Percentiles rank a stretch among this genome's conserved stretches.
These are phyloP conservation scores for Adenanthera pavonina DNA, from an alignment of 306 rosid genomes.

Conservation along the genomic window DNA sequence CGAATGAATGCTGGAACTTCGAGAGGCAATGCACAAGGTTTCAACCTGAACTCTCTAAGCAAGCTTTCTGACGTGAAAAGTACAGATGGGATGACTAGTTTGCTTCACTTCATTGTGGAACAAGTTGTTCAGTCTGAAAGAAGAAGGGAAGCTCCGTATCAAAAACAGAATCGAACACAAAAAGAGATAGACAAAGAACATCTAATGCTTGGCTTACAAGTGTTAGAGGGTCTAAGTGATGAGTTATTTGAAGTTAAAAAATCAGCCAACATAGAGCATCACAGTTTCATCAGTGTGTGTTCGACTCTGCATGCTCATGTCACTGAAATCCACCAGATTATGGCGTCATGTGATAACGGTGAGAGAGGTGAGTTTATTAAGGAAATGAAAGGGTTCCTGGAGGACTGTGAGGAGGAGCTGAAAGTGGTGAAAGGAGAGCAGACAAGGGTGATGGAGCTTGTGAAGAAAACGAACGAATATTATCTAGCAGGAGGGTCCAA, in stretches of 20 bases:
- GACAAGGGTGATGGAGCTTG: constrained; percentile 62
- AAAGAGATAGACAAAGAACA: constrained; percentile 56
- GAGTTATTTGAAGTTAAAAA: constrained; percentile 71
- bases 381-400: constrained; percentile 69
- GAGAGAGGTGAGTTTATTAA: constrained; percentile 56
- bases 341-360: constrained; percentile 46
- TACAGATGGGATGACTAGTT: constrained; percentile 74
- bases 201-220: constrained; percentile 52
- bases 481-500: constrained; percentile 64
- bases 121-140: constrained; percentile 87
- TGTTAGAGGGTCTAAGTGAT: constrained; percentile 52
- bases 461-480: constrained; percentile 70
- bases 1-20: constrained; percentile 90
- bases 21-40: constrained; percentile 83
- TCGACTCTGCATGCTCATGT: constrained; percentile 50
- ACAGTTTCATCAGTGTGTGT: constrained; percentile 49
- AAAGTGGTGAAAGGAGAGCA: constrained; percentile 65
- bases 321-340: constrained; percentile 50
- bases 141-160: constrained; percentile 40
- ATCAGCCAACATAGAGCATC: constrained; percentile 69
- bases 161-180: constrained; percentile 24
- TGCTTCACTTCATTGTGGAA: constrained; percentile 81
- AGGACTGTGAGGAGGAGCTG: constrained; percentile 75
- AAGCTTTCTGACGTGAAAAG: constrained; percentile 81
- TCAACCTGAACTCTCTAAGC: constrained; percentile 71